phyloP scores from a whole-genome alignment of 352 stramenopile species.

The Phytophthora pini region DNA sequence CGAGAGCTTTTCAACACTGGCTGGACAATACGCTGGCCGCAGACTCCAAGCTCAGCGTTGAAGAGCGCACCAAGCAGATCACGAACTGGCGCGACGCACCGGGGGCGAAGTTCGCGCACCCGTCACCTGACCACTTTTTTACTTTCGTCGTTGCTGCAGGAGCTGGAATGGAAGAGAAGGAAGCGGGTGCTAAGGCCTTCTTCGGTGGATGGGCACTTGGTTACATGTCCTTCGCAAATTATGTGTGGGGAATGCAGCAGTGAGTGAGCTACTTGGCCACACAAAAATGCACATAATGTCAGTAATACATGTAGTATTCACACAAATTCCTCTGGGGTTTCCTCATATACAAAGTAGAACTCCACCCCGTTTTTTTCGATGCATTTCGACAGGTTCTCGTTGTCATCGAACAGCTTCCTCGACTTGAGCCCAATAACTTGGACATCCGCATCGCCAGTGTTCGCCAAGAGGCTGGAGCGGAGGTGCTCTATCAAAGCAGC shows the following conservation, averaged over 20 bases:
- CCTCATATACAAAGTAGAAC: slow-evolving; percentile 37
- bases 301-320: background rate
- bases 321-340: slow-evolving; percentile 32
- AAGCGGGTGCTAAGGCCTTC: slow-evolving; percentile 12
- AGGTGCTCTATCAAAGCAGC: slow-evolving; percentile 26
- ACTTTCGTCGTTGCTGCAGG: slow-evolving; percentile 24
- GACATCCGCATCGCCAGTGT: slow-evolving; percentile 10
- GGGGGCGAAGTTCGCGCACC: slow-evolving; percentile 16
- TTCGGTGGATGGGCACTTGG: slow-evolving; percentile 25
- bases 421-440: slow-evolving; percentile 32
- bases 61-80: slow-evolving; percentile 16
- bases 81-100: slow-evolving; percentile 21
- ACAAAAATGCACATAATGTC: background rate
- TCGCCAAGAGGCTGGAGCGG: slow-evolving; percentile 22
- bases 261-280: background rate
- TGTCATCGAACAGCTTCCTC: slow-evolving; percentile 20
- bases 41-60: slow-evolving; percentile 23
- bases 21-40: slow-evolving; percentile 32
- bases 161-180: slow-evolving; percentile 27
- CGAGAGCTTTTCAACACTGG: slow-evolving; percentile 39
- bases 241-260: slow-evolving; percentile 22
- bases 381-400: slow-evolving; percentile 26
- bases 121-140: slow-evolving; percentile 28
- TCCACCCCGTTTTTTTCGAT: slow-evolving; percentile 31
- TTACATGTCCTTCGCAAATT: slow-evolving; percentile 32